phyloP scores from a whole-genome alignment of 129 eudicot species.

The Flaveria ramosissima region DNA sequence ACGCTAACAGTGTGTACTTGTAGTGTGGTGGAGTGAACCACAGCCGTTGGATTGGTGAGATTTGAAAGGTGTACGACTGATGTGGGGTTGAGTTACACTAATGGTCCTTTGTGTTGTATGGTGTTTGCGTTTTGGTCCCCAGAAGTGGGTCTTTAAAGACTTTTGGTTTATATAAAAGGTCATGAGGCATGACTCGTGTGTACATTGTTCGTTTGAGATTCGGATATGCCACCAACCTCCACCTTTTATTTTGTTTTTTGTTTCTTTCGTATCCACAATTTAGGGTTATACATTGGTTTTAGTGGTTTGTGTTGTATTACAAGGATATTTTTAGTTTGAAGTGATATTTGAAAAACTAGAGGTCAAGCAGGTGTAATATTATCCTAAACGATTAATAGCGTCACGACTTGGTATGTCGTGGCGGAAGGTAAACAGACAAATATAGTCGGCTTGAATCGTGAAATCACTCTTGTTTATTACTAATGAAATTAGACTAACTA shows the following conservation, averaged over 20 bases:
- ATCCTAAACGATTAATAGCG: no score
- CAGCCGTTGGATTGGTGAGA: conserved; percentile 48
- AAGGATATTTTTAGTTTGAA: background rate
- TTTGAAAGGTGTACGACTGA: conserved; percentile 23
- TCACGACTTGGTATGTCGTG: no score
- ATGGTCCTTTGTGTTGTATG: conserved; percentile 5
- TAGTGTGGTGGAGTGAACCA: conserved; percentile 32
- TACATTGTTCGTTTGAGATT: background rate
- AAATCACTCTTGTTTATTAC: no score
- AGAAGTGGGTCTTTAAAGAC: background rate
- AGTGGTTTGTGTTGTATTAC: no score
- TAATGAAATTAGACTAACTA: no score
- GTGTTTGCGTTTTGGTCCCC: conserved; percentile 7
- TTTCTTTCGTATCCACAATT: background rate
- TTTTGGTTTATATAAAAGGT: background rate
- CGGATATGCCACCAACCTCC: background rate
- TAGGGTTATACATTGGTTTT: background rate
- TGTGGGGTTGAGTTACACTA: conserved; percentile 9
- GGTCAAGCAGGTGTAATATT: no score
- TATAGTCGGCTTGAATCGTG: no score
- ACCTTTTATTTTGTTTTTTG: background rate
- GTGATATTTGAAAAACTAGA: no score
- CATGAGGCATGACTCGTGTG: background rate
- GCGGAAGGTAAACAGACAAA: no score
- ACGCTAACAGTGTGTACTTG: conserved; percentile 8